Conservation (phyloP, 2,329 filamentous ascomycete species). For the Stylonectria norvegica region DNA sequence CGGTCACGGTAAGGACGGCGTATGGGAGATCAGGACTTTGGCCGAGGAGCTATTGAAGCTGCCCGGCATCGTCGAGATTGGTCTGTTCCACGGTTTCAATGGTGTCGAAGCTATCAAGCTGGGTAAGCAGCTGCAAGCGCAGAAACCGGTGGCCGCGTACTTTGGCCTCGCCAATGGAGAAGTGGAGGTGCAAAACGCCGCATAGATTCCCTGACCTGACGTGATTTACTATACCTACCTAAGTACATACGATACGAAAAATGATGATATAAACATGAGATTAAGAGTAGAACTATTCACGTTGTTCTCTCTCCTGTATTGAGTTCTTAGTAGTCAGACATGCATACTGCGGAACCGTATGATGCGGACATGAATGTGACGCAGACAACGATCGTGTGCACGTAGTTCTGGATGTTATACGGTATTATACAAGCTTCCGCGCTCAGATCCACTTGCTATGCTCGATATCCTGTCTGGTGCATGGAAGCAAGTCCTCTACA, state of each 20-base stretch:
- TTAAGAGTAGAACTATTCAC: too few relatives aligned
- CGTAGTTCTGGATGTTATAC: conserved; percentile 31
- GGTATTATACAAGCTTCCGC: conserved; percentile 36
- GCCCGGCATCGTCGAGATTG: conserved; percentile 86
- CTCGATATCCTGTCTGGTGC: conserved; percentile 29
- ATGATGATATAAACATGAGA: too few relatives aligned
- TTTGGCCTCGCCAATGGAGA: conserved; percentile 84
- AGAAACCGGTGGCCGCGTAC: conserved; percentile 91
- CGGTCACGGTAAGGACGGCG: conserved; percentile 48
- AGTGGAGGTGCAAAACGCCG: conserved; percentile 39
- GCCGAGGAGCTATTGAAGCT: conserved; percentile 74
- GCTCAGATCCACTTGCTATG: conserved; percentile 31
- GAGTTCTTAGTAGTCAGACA: too few relatives aligned
- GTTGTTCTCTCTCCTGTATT: too few relatives aligned
- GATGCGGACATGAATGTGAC: conserved; percentile 26
- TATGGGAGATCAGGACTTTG: conserved; percentile 77
- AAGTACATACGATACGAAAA: too few relatives aligned
- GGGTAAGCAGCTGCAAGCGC: conserved; percentile 63
- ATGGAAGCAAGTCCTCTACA: conserved; percentile 16
- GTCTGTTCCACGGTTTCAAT: conserved; percentile 81
- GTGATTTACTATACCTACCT: too few relatives aligned
- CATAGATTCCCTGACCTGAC: conserved; percentile 6
- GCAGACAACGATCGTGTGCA: conserved; percentile 34
- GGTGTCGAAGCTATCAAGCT: conserved; percentile 59
- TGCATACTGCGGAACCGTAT: too few relatives aligned